Evolutionary conservation across 345 rosid genomes (phyloP).

Genomic region (Acer negundo): DNA sequence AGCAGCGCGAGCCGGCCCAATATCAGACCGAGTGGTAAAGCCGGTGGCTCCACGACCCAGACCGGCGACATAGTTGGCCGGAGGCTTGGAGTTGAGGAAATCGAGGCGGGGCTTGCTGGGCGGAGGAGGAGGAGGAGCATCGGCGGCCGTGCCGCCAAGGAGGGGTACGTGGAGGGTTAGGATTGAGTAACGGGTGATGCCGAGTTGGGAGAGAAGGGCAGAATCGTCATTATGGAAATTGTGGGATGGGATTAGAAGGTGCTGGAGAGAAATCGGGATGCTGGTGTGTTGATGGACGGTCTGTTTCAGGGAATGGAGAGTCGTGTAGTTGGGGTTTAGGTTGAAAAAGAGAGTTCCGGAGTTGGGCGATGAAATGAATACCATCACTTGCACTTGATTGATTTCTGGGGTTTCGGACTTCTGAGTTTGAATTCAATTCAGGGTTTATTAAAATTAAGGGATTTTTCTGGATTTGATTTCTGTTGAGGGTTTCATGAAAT

Average conservation of each 20-base stretch:
- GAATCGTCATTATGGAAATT: constrained; percentile 27
- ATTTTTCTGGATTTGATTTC: too few relatives aligned
- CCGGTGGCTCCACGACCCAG: constrained; percentile 97
- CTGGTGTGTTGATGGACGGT: constrained; percentile 41
- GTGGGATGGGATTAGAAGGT: constrained; percentile 32
- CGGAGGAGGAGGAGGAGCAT: constrained; percentile 27
- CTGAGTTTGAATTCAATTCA: too few relatives aligned
- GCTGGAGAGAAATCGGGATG: constrained; percentile 47
- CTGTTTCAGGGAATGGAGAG: constrained; percentile 51
- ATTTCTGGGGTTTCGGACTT: too few relatives aligned
- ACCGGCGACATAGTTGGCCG: constrained; percentile 87
- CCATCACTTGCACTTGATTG: constrained; percentile 34
- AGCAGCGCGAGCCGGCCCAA: constrained; percentile 94
- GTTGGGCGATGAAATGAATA: constrained; percentile 55
- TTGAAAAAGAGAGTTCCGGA: constrained; percentile 48
- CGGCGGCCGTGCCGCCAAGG: constrained; percentile 54
- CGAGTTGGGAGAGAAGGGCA: constrained; percentile 48
- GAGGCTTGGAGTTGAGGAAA: constrained; percentile 83
- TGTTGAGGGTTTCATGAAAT: too few relatives aligned
- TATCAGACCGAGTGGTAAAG: constrained; percentile 91
- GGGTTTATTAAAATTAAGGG: too few relatives aligned
- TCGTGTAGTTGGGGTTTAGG: constrained; percentile 53
- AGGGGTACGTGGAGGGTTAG: constrained; percentile 56
- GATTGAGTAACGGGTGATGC: constrained; percentile 50
- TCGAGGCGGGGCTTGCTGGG: constrained; percentile 83